A percentile compares a stretch with the other conserved stretches of the same genome.
Conservation (phyloP, 2,329 filamentous ascomycete species). For the Hansfordia pulvinata region DNA sequence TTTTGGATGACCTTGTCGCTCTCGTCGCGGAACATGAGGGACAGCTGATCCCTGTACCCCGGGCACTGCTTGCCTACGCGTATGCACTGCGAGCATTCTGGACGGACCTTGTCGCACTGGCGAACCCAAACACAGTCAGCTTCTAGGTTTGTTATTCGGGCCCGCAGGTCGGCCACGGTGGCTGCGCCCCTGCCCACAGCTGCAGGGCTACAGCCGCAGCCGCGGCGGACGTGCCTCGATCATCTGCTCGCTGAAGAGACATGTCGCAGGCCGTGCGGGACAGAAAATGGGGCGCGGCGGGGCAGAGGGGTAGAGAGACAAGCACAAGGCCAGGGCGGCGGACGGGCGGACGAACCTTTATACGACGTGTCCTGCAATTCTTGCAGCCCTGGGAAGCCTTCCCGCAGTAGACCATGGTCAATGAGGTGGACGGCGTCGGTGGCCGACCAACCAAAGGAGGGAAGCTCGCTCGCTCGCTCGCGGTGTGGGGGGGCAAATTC, state of each 20-base stretch:
- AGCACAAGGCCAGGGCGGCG: conserved; percentile 1
- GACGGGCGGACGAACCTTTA: conserved; percentile 29
- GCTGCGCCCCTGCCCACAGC: conserved; percentile 3
- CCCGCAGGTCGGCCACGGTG: conserved; percentile 4
- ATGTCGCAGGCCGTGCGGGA: conserved; percentile 2
- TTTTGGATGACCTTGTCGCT: conserved; percentile 48
- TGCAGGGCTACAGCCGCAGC: too few species aligned
- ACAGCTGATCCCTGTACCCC: conserved; percentile 50
- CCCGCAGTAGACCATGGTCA: conserved; percentile 39
- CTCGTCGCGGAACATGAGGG: conserved; percentile 54
- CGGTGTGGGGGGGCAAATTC: too few species aligned
- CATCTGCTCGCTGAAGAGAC: neutral
- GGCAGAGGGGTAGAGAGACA: conserved; percentile 1
- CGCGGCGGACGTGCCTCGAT: neutral
- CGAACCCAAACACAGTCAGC: too few species aligned
- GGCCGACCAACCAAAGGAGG: too few species aligned
- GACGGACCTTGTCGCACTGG: conserved; percentile 46
- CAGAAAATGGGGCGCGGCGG: too few species aligned
- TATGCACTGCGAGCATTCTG: conserved; percentile 49
- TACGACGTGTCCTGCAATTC: conserved; percentile 37
- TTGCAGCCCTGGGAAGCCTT: conserved; percentile 42
- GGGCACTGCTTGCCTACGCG: conserved; percentile 46
- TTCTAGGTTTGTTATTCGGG: conserved; percentile 7
- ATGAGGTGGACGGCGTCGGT: neutral
- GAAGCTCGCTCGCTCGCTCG: too few species aligned